These are phyloP conservation scores for Chalciporus piperatus DNA, from an alignment of 768 basidiomycete genomes.

Conservation along the genomic window DNA sequence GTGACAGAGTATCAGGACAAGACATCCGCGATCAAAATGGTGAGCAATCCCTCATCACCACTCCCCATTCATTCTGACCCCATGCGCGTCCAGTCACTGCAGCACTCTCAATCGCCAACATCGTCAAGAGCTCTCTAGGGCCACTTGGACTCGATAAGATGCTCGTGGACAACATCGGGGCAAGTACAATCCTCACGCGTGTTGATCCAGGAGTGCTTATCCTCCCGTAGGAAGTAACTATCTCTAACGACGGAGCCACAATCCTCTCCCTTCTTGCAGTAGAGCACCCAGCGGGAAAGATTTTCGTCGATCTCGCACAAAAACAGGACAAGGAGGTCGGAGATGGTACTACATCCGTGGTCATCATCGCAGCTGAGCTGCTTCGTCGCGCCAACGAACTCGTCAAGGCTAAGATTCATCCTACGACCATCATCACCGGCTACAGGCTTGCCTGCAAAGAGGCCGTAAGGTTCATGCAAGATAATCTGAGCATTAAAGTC, in stretches of 20 bases:
- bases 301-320: constrained; percentile 97
- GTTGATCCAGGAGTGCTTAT: constrained; percentile 6
- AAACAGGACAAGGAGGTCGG: constrained; percentile 99
- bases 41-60: constrained; percentile 28
- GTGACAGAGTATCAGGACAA: constrained; percentile 90
- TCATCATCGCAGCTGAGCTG: constrained; percentile 96
- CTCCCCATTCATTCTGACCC: background rate
- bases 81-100: constrained; percentile 67
- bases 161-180: constrained; percentile 97
- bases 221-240: constrained; percentile 84
- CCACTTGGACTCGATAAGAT: constrained; percentile 95
- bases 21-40: constrained; percentile 98
- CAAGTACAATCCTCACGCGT: constrained; percentile 36
- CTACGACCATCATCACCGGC: constrained; percentile 98
- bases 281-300: constrained; percentile 94
- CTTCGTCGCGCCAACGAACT: constrained; percentile 96
- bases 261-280: constrained; percentile 92
- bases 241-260: constrained; percentile 99
- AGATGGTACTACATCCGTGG: constrained; percentile 98
- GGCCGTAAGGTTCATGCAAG: constrained; percentile 97
- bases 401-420: constrained; percentile 97
- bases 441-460: constrained; percentile 96
- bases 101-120: constrained; percentile 94
- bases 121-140: constrained; percentile 93
- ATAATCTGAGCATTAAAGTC: constrained; percentile 93